Base-by-base conservation (phyloP, 2,329 filamentous ascomycete genomes). In the Colletotrichum navitas region DNA sequence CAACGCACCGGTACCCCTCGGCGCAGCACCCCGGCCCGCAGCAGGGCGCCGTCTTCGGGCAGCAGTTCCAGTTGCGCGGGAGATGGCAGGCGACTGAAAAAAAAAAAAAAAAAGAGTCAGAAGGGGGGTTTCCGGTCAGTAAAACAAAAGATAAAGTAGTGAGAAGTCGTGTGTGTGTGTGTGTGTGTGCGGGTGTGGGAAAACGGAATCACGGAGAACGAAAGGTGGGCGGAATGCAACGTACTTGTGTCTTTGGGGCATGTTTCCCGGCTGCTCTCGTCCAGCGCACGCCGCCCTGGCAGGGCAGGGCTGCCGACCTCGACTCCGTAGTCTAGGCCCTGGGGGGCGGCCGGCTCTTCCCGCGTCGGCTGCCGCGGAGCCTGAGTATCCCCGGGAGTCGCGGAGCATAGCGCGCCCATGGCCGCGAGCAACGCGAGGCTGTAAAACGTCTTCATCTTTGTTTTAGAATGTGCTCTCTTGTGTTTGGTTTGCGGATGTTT, bases 21-120 rank as follows among this genome's bases (percentile, higher is more conserved):
- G 52, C 58, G 62, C 69, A 74, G 65, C 69, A 74, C 51, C 72
- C 65, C 1, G 66, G 55, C 0, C 69, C 66, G 66, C 69, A 74
- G 41, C 66, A 72, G 3, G 36, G 58, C 6, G 55, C 45, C 8
- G 62, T 41, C 2, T 5, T 26, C 5, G 58, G 29, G 62, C 69
- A 74, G 52, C 70, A 73, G 59, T 70, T 70, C 68, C 68, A 71
- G 66, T 71, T 66, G 70, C 54, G 70, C 1, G 71, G 62, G n/a
- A 62, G 59, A 45, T 73, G 59, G 49, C 71, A 73, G 47, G 49
- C 60, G 21, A 49, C 63, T 73, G 21, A 8, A 7, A 36, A 34
- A 34, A 43, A 6, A 18, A n/a, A n/a, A n/a, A n/a, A n/a, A n/a
- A 29, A 29, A 29, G 29, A 29, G 29, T 29, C 3, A 16, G 21